Evolutionary conservation across 306 rosid species (phyloP), one percentile per base, ranked within the genome.

Genomic region (Quercus gilva): DNA sequence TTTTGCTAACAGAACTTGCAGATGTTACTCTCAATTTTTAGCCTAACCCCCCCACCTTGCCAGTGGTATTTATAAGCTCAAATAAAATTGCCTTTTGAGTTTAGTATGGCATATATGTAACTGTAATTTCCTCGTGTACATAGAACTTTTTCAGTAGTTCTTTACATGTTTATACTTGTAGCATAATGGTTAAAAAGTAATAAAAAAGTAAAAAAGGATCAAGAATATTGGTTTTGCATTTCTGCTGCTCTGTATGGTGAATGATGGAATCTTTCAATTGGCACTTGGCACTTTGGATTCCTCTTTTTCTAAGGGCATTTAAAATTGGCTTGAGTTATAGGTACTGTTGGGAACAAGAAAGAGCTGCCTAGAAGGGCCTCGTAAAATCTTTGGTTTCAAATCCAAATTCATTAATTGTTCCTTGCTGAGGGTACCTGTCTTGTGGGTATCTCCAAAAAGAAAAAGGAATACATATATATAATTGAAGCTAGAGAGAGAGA

Each of bases 121-220:
- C 63, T 86, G 81, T 79, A 74, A 71, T 84, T 70, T 78, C 75
- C 76, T 60, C n/a, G 10, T 85, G 91, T 87, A 86, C 78, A 89
- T 88, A 84, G 81, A 79, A 29, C 5, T 37, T 74, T 79, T 78
- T 81, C 74, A 59, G 25, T 56, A 52, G 74, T 20, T 60, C 79
- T 72, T 78, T 76, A 74, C 79, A 77, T 65, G 52, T 57, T 69
- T 20, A 8, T 31, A 65, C 55, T 68, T 25, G 68, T 74, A 55
- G 51, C 73, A 61, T 37, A 33, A 68, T 35, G 69, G 14, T 41
- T 45, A 21, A 52, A 56, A 65, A 53, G 79, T 60, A 78, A 60
- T 57, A 43, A 61, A 74, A 45, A 41, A 41, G 79, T 63, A 78
- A 51, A 0, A 0, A 68, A 71, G 74, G 23, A 41, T 0, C 55